Evolutionary conservation across 2,329 filamentous ascomycete genomes (phyloP).

Genomic region (Didymella pomorum): DNA sequence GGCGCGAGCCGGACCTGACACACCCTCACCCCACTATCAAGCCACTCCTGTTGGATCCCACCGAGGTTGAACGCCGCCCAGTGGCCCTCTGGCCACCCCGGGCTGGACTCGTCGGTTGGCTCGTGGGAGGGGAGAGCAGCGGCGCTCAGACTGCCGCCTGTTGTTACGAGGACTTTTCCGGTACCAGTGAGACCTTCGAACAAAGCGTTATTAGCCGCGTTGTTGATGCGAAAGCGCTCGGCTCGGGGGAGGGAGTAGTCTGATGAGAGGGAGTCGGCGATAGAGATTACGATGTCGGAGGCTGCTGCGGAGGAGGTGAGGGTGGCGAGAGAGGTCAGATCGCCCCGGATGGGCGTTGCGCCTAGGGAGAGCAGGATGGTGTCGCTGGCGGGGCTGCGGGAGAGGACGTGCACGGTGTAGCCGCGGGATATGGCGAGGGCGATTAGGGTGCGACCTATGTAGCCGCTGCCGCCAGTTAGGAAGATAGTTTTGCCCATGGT

Average conservation of each 20-base stretch:
- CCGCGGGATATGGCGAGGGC: constrained; percentile 50
- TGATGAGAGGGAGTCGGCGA: constrained; percentile 39
- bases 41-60: background rate
- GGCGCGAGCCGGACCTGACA: constrained; percentile 53
- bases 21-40: constrained; percentile 25
- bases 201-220: constrained; percentile 52
- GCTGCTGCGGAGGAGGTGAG: constrained; percentile 47
- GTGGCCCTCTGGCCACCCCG: constrained; percentile 39
- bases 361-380: constrained; percentile 50
- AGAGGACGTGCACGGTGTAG: constrained; percentile 54
- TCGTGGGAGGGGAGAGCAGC: constrained; percentile 36
- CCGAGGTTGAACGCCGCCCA: constrained; percentile 28
- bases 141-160: constrained; percentile 44
- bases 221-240: constrained; percentile 44
- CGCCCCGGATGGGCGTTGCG: constrained; percentile 52
- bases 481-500: constrained; percentile 30
- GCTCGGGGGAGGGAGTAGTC: constrained; percentile 16
- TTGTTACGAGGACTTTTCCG: constrained; percentile 39
- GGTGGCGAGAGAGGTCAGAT: constrained; percentile 46
- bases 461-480: constrained; percentile 35
- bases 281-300: constrained; percentile 56
- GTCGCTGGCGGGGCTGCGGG: constrained; percentile 49
- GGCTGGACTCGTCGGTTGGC: constrained; percentile 41
- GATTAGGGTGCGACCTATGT: constrained; percentile 39
- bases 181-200: constrained; percentile 45